phyloP scores from a whole-genome alignment of 176 grass and related monocot genomes.

The Lolium rigidum region DNA sequence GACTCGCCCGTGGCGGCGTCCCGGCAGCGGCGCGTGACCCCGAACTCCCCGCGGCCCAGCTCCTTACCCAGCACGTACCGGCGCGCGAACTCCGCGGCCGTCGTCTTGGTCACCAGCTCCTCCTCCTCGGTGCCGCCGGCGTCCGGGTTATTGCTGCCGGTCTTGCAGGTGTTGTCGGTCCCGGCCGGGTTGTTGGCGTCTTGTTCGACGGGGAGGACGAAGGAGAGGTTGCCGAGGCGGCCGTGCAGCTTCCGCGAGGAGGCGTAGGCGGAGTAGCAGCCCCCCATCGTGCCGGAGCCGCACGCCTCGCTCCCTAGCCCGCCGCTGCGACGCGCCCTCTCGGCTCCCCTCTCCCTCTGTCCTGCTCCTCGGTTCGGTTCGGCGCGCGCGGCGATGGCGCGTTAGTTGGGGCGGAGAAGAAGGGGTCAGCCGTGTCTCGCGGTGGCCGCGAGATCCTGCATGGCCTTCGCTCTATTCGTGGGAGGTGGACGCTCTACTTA shows the following conservation, averaged over 20 bases:
- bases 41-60: constrained; percentile 86
- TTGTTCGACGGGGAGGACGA: constrained; percentile 54
- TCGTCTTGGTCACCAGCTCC: constrained; percentile 24
- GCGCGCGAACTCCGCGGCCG: constrained; percentile 44
- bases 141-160: neutral
- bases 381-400: neutral
- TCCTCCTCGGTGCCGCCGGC: neutral
- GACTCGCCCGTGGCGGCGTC: constrained; percentile 55
- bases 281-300: constrained; percentile 40
- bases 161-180: neutral
- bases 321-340: neutral
- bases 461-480: constrained; percentile 25
- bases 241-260: constrained; percentile 49
- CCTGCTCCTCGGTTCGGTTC: neutral
- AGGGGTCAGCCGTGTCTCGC: neutral
- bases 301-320: neutral
- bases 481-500: neutral
- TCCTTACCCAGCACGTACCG: constrained; percentile 60
- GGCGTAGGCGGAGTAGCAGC: constrained; percentile 60
- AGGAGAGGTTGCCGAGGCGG: constrained; percentile 42
- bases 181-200: neutral
- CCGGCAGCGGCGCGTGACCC: constrained; percentile 61
- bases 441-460: constrained; percentile 34
- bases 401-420: neutral
- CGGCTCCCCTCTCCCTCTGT: neutral